phyloP scores from a whole-genome alignment of 805 yeast genomes.

The Lipomyces sp. region DNA sequence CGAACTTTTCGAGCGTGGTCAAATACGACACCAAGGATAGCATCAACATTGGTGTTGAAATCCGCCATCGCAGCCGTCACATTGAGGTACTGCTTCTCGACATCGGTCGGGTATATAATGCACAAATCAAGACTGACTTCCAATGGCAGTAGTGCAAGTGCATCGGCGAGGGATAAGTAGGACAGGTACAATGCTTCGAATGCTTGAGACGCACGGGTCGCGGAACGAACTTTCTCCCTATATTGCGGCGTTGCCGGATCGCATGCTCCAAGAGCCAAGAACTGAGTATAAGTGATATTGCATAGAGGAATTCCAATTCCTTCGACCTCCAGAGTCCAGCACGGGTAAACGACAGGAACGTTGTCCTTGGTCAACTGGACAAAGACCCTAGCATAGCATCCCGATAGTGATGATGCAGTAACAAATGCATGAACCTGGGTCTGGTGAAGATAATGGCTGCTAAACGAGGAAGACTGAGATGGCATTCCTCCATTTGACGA shows the following conservation, averaged over 20 bases:
- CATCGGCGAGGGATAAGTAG: constrained; percentile 63
- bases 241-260: constrained; percentile 7
- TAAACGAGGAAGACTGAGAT: constrained; percentile 9
- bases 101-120: constrained; percentile 72
- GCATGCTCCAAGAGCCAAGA: constrained; percentile 22
- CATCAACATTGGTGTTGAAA: constrained; percentile 77
- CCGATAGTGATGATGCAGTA: constrained; percentile 87
- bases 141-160: constrained; percentile 61
- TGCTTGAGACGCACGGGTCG: constrained; percentile 35
- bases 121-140: constrained; percentile 73
- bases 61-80: constrained; percentile 46
- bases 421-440: constrained; percentile 66
- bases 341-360: constrained; percentile 81
- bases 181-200: constrained; percentile 43
- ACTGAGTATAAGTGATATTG: constrained; percentile 53
- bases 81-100: constrained; percentile 44
- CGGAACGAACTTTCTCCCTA: constrained; percentile 7
- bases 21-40: constrained; percentile 71
- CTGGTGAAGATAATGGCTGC: constrained; percentile 36
- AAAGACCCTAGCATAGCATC: constrained; percentile 71
- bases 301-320: constrained; percentile 64
- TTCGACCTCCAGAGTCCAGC: constrained; percentile 31
- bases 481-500: constrained; percentile 13
- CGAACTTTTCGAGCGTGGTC: constrained; percentile 63
- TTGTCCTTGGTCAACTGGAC: constrained; percentile 80